Conservation (phyloP, 257 asterid species). For the Capsicum chinense region DNA sequence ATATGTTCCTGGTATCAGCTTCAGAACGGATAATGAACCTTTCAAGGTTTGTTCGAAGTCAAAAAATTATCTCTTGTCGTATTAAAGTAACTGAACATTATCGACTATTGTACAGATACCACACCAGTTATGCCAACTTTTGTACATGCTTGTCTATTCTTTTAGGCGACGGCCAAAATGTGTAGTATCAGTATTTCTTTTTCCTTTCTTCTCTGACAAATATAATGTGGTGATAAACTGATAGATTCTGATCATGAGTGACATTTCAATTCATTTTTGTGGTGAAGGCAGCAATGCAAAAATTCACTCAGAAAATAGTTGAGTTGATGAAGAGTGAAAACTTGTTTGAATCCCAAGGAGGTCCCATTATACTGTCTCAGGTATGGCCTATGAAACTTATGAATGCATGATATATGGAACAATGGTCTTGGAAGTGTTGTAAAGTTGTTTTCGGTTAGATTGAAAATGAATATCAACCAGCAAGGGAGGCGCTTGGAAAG, state of each 20-base stretch:
- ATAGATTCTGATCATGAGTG: neutral
- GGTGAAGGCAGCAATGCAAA: constrained; percentile 63
- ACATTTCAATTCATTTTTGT: constrained; percentile 30
- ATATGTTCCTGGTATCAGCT: constrained; percentile 72
- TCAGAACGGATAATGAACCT: constrained; percentile 73
- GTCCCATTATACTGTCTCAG: constrained; percentile 81
- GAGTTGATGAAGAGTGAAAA: constrained; percentile 68
- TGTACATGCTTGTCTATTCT: neutral
- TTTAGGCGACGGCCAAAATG: constrained; percentile 2
- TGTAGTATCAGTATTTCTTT: neutral
- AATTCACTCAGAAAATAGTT: constrained; percentile 62
- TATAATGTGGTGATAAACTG: neutral
- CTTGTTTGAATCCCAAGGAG: constrained; percentile 69
- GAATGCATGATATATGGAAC: neutral
- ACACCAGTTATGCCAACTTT: neutral
- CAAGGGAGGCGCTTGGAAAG: constrained; percentile 52
- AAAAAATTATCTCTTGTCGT: neutral
- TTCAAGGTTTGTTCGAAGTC: constrained; percentile 55
- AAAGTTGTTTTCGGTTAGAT: constrained; percentile 43
- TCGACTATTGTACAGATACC: neutral
- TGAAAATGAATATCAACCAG: constrained; percentile 68
- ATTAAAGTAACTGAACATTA: neutral
- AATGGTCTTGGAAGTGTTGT: neutral
- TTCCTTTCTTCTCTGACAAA: neutral
- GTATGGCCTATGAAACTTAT: constrained; percentile 34